Conservation (phyloP, 352 stramenopile genomes). For the Globisporangium heterothallicum region DNA sequence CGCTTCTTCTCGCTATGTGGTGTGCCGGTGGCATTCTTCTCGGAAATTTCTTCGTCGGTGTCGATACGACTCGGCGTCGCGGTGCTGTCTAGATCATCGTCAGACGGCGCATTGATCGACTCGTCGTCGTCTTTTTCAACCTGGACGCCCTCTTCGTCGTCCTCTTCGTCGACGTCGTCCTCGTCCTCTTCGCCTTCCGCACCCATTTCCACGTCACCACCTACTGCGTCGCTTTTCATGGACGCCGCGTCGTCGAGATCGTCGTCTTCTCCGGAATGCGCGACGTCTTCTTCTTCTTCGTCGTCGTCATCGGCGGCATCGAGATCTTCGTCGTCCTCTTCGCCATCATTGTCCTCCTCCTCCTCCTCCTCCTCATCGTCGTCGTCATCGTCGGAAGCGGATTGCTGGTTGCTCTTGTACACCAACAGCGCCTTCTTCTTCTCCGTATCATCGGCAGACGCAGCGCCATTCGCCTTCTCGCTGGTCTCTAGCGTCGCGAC, state of each 20-base stretch:
- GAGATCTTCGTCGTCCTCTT: constrained; percentile 24
- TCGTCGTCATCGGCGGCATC: constrained; percentile 6
- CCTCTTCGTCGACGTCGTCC: constrained; percentile 19
- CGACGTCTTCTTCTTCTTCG: constrained; percentile 17
- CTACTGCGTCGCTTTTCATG: constrained; percentile 8
- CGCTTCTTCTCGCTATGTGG: too few species aligned
- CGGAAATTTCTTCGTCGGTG: constrained; percentile 33
- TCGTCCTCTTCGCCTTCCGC: constrained; percentile 9
- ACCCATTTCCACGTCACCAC: too few species aligned
- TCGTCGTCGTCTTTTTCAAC: constrained; percentile 78
- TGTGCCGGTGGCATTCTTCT: not conserved
- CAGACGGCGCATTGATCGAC: constrained; percentile 62
- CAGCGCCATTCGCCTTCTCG: constrained; percentile 4
- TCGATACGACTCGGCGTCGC: constrained; percentile 40
- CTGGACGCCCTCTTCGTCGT: constrained; percentile 49
- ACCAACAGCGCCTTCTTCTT: constrained; percentile 76
- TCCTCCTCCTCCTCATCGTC: constrained; percentile 36
- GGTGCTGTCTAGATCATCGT: constrained; percentile 71
- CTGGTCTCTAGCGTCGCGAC: not conserved
- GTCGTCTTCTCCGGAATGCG: constrained; percentile 19
- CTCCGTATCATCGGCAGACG: constrained; percentile 32
- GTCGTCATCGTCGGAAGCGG: constrained; percentile 53
- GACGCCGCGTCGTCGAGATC: constrained; percentile 10
- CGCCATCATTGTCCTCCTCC: constrained; percentile 34
- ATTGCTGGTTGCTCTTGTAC: constrained; percentile 70